These are phyloP conservation scores for Sporobolomyces phaffii DNA, from an alignment of 768 basidiomycete genomes.

Conservation along the genomic window DNA sequence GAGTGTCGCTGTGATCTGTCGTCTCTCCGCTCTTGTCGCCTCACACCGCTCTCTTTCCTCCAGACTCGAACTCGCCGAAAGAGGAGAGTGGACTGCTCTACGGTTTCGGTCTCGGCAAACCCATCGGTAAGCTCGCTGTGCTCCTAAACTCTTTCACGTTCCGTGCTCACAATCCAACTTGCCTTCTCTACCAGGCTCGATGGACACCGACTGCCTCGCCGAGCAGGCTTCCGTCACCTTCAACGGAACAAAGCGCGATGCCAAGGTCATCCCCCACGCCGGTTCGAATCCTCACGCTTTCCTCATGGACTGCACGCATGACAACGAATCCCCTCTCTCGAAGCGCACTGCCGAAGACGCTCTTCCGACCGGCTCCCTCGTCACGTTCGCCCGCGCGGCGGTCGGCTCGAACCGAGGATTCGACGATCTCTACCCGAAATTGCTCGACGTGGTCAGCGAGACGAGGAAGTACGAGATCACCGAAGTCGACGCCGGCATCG, in stretches of 20 bases:
- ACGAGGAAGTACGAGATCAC: conserved; percentile 67
- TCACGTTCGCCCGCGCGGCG: conserved; percentile 79
- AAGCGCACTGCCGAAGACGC: conserved; percentile 93
- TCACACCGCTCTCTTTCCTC: not conserved
- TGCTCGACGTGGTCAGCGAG: conserved; percentile 83
- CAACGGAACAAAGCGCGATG: conserved; percentile 67
- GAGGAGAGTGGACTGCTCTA: conserved; percentile 84
- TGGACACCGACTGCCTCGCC: conserved; percentile 82
- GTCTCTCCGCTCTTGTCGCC: not conserved
- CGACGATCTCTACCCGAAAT: conserved; percentile 91
- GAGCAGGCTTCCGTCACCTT: conserved; percentile 68
- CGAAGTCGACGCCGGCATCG: conserved; percentile 53
- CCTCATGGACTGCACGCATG: conserved; percentile 92
- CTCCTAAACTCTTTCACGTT: too few species aligned
- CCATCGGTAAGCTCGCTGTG: conserved; percentile 61
- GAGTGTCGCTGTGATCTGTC: conserved; percentile 47
- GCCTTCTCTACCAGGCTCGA: conserved; percentile 68
- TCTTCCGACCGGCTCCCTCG: conserved; percentile 86
- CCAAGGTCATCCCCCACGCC: conserved; percentile 68
- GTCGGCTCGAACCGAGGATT: conserved; percentile 94
- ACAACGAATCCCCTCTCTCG: conserved; percentile 85
- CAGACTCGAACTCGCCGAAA: conserved; percentile 61
- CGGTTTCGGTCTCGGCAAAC: conserved; percentile 83
- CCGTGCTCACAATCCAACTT: too few species aligned
- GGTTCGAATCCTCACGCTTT: conserved; percentile 88